Base-by-base conservation (phyloP, 2,329 filamentous ascomycete species). In the Colletotrichum orchidophilum region DNA sequence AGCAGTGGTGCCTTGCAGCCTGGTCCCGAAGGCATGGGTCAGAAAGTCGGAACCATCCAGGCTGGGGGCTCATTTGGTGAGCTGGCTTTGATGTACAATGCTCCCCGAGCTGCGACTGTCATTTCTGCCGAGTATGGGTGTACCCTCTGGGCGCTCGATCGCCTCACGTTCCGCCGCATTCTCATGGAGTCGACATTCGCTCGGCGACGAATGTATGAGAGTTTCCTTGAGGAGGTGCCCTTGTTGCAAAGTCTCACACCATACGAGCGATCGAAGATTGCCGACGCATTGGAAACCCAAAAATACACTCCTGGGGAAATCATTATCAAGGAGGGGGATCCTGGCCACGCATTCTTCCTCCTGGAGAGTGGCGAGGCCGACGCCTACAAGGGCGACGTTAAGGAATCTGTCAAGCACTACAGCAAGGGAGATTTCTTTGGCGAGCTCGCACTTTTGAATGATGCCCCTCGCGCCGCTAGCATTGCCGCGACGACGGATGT, bases 171-270 rank as follows among this genome's bases (percentile, higher is more conserved):
- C 88, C 94, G 96, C 76, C 94, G 96, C 72, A 98, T 99, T 74
- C 87, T 99, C 73, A 98, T 99, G 95, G 96, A 98, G 83, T 97
- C 94, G 49, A 97, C 96, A 3, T 98, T 98, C 85, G 94, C 97
- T 77, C 93, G 96, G 67, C 92, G 96, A 76, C 93, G 96, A 78
- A 96, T 98, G 92, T 98, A 98, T 83, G 96, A 99, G 83, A 94
- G 91, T 76, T 98, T 99, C 86, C 87, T 99, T 26, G 95, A 97
- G 80, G 95, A 97, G 80, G 96, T 98, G 2, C 94, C 94, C 0
- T 87, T 98, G 33, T 89, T 99, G 29, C 88, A 92, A 3, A 92
- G 90, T 26, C 88, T 99, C 67, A 97, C 95, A 54, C 88, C 93
- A 0, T 98, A 98, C 81, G 96, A 99, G 84, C 92, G 96, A 70